Evolutionary conservation across 257 asterid species (phyloP).

Genomic region (Cinchona pubescens): DNA sequence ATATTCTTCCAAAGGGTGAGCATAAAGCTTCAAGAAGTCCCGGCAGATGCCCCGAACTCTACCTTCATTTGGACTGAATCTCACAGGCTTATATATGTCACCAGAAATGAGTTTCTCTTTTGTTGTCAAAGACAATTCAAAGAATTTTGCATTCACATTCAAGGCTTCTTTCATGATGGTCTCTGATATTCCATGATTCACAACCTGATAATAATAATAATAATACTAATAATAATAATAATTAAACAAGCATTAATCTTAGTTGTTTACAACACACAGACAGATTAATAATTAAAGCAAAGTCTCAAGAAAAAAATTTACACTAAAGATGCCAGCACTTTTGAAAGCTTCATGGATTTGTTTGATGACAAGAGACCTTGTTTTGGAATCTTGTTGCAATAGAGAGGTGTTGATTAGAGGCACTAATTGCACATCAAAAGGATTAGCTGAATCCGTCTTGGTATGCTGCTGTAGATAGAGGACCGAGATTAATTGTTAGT

Average conservation of each 20-base stretch:
- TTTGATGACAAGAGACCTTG: conserved; percentile 1
- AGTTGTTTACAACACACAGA: too few relatives aligned
- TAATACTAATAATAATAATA: too few relatives aligned
- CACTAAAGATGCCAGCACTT: not conserved
- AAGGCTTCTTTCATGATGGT: conserved; percentile 9
- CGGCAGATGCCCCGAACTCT: not conserved
- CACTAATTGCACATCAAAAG: not conserved
- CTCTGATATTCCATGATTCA: conserved; percentile 14
- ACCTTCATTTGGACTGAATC: not conserved
- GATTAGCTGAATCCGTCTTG: not conserved
- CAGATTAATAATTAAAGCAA: too few relatives aligned
- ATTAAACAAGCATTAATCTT: too few relatives aligned
- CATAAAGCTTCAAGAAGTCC: conserved; percentile 11
- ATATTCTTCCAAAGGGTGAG: conserved; percentile 4
- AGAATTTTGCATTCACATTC: conserved; percentile 6
- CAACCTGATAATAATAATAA: not conserved
- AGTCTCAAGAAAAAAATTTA: too few relatives aligned
- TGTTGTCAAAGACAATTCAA: not conserved
- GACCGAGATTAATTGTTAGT: too few relatives aligned
- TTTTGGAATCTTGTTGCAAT: not conserved
- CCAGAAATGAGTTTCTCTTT: not conserved
- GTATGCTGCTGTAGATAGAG: not conserved
- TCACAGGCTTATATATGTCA: conserved; percentile 5
- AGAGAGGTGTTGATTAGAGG: not conserved
- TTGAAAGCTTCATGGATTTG: conserved; percentile 1